Evolutionary conservation across 805 yeast genomes (phyloP), one percentile per base, ranked within the genome.

Genomic region (Tetrapisispora iriomotensis): DNA sequence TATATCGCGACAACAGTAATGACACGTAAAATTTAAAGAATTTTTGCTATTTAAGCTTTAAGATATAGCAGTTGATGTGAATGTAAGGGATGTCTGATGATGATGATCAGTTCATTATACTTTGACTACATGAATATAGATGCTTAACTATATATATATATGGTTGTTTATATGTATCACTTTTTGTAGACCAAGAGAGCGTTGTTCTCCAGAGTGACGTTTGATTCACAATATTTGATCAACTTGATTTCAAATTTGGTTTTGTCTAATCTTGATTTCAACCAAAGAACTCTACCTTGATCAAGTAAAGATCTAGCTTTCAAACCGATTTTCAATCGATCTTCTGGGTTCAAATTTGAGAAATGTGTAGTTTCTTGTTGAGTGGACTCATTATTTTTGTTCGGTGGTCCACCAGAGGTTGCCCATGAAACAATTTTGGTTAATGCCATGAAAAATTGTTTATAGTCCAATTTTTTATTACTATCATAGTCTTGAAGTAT

Each of bases 341-440:
- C 70, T 4, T 56, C 52, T 3, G 65, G 50, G 15, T 64, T 51
- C 21, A 78, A 49, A 3, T 70, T 72, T 2, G 75, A 67, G 22
- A 63, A 60, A 48, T 77, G 84, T 2, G 35, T 28, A 8, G 15
- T 15, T 6, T 29, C 30, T 7, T 21, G 9, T 3, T 31, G 40
- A 12, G 37, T 30, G 3, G 26, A n/a, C 5, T 36, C 25, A 4
- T 56, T 58, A 2, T 52, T 57, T 43, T 60, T 49, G 2, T 65
- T 68, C 0, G 67, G 65, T 37, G 70, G 60, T 15, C 67, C 51
- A 1, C 95, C 94, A 50, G 80, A 77, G 1, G 90, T 85, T 0
- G 95, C 95, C 95, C 96, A 87, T 3, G 95, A 78, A 12, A 79
- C 82, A 61, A 83, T 67, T 51, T 77, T 80, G 40, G 71, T 71